phyloP scores from a whole-genome alignment of 495 filamentous ascomycete species.

The Tuber aestivum region DNA sequence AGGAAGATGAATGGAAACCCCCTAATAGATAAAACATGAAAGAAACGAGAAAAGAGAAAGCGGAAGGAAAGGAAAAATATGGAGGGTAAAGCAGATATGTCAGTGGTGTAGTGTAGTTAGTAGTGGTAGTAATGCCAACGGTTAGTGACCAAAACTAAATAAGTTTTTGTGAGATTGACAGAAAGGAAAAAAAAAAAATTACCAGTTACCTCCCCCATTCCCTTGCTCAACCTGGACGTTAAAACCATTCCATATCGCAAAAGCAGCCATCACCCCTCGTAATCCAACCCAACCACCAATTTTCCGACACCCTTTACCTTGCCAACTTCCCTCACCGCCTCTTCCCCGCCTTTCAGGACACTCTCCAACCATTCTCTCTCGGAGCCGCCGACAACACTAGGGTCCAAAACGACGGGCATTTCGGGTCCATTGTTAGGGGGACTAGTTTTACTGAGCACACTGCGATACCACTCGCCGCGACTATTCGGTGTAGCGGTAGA shows the following conservation, averaged over 20 bases:
- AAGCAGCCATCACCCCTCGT: constrained; percentile 28
- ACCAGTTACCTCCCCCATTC: constrained; percentile 11
- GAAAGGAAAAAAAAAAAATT: constrained; percentile 7
- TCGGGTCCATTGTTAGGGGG: constrained; percentile 29
- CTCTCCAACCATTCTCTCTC: constrained; percentile 40
- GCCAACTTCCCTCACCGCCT: constrained; percentile 39
- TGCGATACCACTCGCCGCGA: constrained; percentile 41
- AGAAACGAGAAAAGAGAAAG: neutral
- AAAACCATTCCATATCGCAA: neutral
- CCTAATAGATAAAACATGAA: neutral
- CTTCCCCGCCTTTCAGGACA: constrained; percentile 38
- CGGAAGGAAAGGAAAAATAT: neutral
- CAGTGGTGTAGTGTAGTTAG: neutral
- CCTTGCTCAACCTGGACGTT: constrained; percentile 11
- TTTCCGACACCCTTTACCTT: constrained; percentile 41
- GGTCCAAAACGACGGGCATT: constrained; percentile 39
- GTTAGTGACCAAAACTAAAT: neutral
- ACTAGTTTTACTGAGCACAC: constrained; percentile 36
- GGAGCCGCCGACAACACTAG: constrained; percentile 30
- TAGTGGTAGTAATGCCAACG: neutral
- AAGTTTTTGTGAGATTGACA: neutral
- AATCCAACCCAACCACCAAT: constrained; percentile 41
- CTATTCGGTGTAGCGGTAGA: constrained; percentile 31
- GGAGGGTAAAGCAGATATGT: constrained; percentile 6
- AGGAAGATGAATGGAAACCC: neutral